Evolutionary conservation across 1,284 basidiomycete genomes (phyloP).

Genomic region (Boletus smithii): DNA sequence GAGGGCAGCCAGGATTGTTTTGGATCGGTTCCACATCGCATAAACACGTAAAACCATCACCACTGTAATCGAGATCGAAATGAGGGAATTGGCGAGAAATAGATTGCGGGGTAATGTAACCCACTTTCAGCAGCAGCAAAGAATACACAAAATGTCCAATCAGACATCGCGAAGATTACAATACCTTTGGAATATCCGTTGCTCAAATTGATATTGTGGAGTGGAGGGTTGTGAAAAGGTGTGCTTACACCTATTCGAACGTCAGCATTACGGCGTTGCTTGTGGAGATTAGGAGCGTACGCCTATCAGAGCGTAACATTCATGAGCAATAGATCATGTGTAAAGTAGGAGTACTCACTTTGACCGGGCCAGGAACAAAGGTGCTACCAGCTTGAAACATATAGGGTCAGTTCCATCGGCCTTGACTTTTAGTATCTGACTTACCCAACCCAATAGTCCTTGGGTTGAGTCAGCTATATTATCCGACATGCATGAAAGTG

Average conservation of each 20-base stretch:
- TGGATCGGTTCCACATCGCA: not conserved
- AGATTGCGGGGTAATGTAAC: not conserved
- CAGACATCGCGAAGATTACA: not conserved
- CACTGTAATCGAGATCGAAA: not conserved
- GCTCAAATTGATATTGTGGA: not conserved
- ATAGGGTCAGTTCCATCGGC: not conserved
- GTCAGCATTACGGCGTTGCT: not conserved
- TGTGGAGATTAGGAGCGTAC: not conserved
- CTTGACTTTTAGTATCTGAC: not conserved
- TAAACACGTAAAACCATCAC: conserved; percentile 5
- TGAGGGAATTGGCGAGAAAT: no score
- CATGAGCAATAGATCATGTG: not conserved
- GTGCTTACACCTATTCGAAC: conserved; percentile 4
- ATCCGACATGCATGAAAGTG: not conserved
- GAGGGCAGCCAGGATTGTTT: not conserved
- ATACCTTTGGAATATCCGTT: not conserved
- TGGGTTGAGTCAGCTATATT: not conserved
- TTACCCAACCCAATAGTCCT: not conserved
- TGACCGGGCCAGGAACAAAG: not conserved
- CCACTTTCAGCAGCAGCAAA: conserved; percentile 1
- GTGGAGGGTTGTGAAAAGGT: no score
- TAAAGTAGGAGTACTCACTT: not conserved
- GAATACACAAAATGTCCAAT: not conserved
- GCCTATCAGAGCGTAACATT: not conserved
- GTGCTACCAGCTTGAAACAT: not conserved